Base-by-base conservation (phyloP, 176 grass and related monocot genomes). In the Oryza coarctata region DNA sequence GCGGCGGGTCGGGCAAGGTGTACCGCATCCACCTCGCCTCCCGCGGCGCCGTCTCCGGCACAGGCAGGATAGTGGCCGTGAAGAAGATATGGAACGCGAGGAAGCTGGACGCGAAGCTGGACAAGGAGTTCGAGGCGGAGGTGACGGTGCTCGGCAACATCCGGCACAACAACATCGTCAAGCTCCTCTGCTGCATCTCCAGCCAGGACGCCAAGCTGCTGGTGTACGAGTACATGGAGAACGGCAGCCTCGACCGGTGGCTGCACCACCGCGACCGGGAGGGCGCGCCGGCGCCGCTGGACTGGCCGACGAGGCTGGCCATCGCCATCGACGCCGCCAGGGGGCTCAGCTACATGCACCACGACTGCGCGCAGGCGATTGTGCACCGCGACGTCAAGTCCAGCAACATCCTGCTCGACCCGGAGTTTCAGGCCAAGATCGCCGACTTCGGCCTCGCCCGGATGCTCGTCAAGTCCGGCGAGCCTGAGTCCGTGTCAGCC, bases 311-410 rank as follows among this genome's bases (percentile, higher is more conserved):
- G 1, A 85, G 95, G 81, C 71, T 88, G 49, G 64, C 83, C 64
- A 84, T 98, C 9, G 90, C 92, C 12, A 73, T 91, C 35, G 90
- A 89, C 26, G 81, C 86, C 2, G 90, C 92, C 34, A 71, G 36
- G 79, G 95, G 95, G 22, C 83, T 98, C 70, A 74, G 88, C 90
- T 88, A 98, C 86, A 92, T 98, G 92, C 95, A 98, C 82, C 84
- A 94, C 5, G 90, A 91, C 39, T 93, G 88, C 68, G 74, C 81
- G 2, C 88, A 80, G 26, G 68, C 90, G 0, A 82, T 94, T 22
- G 86, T 98, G 27, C 95, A 98, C 75, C 87, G 95, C 2, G 95
- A 98, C 30, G 84, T 98, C 49, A 98, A 98, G 86, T 89, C 95
- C 55, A 94, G 92, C 85, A 98, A 98, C 80, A 94, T 97, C 36